phyloP scores from a whole-genome alignment of 148 eudicot species.

The Chenopodium suecicum region DNA sequence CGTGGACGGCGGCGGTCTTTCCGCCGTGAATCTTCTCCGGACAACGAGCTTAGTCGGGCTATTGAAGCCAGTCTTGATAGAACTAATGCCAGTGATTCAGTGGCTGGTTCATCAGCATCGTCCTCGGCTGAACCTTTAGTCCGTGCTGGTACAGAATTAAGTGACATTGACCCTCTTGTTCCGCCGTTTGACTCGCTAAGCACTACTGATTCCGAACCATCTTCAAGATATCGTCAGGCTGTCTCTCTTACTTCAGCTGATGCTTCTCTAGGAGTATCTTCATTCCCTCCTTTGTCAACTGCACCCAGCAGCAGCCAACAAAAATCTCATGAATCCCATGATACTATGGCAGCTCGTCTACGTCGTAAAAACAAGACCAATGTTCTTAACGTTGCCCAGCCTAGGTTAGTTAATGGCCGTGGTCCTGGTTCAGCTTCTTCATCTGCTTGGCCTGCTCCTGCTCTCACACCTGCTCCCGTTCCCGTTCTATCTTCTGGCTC shows the following conservation, averaged over 20 bases:
- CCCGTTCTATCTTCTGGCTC: constrained; percentile 29
- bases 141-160: constrained; percentile 30
- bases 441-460: constrained; percentile 18
- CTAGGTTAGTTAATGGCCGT: constrained; percentile 46
- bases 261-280: constrained; percentile 56
- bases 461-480: constrained; percentile 8
- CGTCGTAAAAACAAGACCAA: constrained; percentile 47
- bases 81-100: constrained; percentile 32
- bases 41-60: constrained; percentile 57
- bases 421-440: constrained; percentile 27
- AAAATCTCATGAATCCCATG: constrained; percentile 45
- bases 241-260: constrained; percentile 51
- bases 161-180: constrained; percentile 46
- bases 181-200: constrained; percentile 62
- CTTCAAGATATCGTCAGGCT: constrained; percentile 84
- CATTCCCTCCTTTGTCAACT: constrained; percentile 78
- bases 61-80: constrained; percentile 70
- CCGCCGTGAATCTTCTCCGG: constrained; percentile 58
- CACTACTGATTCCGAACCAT: constrained; percentile 54
- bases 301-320: constrained; percentile 52
- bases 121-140: constrained; percentile 31
- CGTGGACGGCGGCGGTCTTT: constrained; percentile 79
- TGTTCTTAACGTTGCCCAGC: constrained; percentile 42
- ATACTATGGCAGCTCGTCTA: constrained; percentile 68
- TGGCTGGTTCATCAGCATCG: constrained; percentile 34